Evolutionary conservation across 495 filamentous ascomycete species (phyloP), one percentile per base, ranked within the genome.

Genomic region (Rostrohypoxylon terebratum): DNA sequence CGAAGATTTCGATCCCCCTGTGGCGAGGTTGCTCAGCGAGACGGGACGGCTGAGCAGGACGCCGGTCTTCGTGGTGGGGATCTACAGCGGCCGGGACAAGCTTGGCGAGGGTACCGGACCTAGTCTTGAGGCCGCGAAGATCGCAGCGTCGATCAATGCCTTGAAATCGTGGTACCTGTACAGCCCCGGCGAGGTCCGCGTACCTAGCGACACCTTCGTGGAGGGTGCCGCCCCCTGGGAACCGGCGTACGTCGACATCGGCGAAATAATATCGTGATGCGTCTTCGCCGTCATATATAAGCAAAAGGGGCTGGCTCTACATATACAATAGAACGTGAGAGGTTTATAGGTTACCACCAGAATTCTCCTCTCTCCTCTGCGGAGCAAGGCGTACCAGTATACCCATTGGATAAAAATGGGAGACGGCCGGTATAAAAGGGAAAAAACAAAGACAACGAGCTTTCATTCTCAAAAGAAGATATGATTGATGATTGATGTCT

Each of bases 81-180:
- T 98, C 63, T 99, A 90, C 83, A 92, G 90, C 44, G 96, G 95
- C 20, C 80, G 86, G 63, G 94, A 98, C 76, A 92, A 93, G 86
- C 83, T 99, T 53, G 94, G 96, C 59, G 95, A 98, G 81, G 96
- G 89, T 33, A 83, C 88, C 64, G 96, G 91, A 38, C 80, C 87
- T 55, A 92, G 86, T 81, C 83, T 98, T 64, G 81, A 92, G 63
- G 88, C 93, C 79, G 95, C 92, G 60, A 89, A 92, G 71, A 84
- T 85, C 48, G 85, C 92, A 75, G 96, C 96, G 13, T 87, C 93
- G 44, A 92, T 95, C 51, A 88, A 91, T 58, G 89, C 95, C 16
- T 83, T 99, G 72, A 97, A 97, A 84, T 85, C 88, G 16, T 99
- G 96, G 96, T 99, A 98, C 81, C 84, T 98, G 63, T 99, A 99